Evolutionary conservation across 345 rosid genomes (phyloP).

Genomic region (Noccaea bulbosa): DNA sequence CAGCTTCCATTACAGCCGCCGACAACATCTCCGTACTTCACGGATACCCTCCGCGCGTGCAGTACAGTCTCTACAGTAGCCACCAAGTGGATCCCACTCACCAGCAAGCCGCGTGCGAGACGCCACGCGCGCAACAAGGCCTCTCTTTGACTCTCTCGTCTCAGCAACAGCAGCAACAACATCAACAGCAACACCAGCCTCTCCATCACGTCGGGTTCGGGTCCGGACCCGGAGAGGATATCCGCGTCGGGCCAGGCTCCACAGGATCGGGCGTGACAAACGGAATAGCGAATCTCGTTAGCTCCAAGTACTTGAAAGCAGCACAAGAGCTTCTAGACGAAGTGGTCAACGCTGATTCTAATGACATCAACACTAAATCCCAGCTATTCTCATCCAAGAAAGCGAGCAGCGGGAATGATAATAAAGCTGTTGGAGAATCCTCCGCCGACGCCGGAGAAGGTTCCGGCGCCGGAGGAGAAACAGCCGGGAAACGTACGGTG

Average conservation of each 20-base stretch:
- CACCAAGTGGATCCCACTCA: slow-evolving; percentile 52
- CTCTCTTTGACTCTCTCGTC: slow-evolving; percentile 88
- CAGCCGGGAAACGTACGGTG: slow-evolving; percentile 52
- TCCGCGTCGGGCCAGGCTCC: slow-evolving; percentile 60
- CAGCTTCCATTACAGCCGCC: slow-evolving; percentile 53
- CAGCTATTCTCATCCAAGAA: slow-evolving; percentile 50
- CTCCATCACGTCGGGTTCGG: slow-evolving; percentile 52
- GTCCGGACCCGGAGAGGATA: slow-evolving; percentile 59
- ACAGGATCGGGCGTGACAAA: slow-evolving; percentile 79
- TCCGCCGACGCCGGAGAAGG: slow-evolving; percentile 54
- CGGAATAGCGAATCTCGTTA: slow-evolving; percentile 72
- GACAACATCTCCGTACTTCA: slow-evolving; percentile 65
- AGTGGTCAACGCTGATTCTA: slow-evolving; percentile 76
- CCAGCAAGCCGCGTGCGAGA: slow-evolving; percentile 62
- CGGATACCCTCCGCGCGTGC: slow-evolving; percentile 77
- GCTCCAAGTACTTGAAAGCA: slow-evolving; percentile 96
- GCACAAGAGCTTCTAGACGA: slow-evolving; percentile 93
- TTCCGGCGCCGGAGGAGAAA: slow-evolving; percentile 52
- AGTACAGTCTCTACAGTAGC: slow-evolving; percentile 73
- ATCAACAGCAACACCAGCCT: slow-evolving; percentile 46
- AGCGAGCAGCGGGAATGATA: slow-evolving; percentile 45
- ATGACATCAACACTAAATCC: slow-evolving; percentile 40
- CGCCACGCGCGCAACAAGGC: slow-evolving; percentile 76
- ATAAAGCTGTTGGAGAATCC: slow-evolving; percentile 60
- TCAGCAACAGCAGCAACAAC: slow-evolving; percentile 70